A percentile compares a stretch with the other conserved stretches of the same genome.
Evolutionary conservation across 1,284 basidiomycete species (phyloP).

Genomic region (Tilletia horrida): DNA sequence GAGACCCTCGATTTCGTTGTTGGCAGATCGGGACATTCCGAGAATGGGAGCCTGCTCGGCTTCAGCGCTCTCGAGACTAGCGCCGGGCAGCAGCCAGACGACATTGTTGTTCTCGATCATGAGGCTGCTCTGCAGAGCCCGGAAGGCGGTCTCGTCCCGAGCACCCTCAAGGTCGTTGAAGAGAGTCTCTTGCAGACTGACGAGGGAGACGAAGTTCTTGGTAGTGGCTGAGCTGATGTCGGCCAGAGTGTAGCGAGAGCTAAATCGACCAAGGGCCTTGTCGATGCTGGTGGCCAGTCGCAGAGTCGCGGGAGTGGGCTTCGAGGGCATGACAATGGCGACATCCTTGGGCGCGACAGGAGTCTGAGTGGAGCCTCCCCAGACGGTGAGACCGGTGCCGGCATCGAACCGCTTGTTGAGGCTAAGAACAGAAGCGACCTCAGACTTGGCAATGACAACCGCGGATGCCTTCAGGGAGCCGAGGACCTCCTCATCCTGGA

Average conservation of each 20-base stretch:
- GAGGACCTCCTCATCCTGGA: not conserved
- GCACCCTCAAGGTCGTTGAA: not conserved
- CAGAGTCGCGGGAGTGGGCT: not conserved
- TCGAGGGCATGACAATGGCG: slow-evolving; percentile 1
- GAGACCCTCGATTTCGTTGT: slow-evolving; percentile 4
- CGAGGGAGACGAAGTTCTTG: not conserved
- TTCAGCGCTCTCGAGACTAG: not conserved
- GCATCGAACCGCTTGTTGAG: not conserved
- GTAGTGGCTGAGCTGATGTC: not conserved
- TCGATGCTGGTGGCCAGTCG: not conserved
- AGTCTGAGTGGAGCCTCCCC: not conserved
- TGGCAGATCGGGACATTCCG: not conserved
- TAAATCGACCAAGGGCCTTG: slow-evolving; percentile 1
- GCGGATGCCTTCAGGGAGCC: not conserved
- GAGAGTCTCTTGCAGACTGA: not conserved
- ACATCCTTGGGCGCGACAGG: not conserved
- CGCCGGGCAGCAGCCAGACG: not conserved
- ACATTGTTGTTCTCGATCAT: slow-evolving; percentile 6
- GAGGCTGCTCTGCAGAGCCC: not conserved
- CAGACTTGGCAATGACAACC: slow-evolving; percentile 1
- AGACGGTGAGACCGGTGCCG: not conserved
- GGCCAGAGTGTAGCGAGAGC: not conserved
- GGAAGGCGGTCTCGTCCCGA: not conserved
- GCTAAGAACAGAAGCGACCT: slow-evolving; percentile 1
- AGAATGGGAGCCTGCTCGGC: not conserved